A percentile compares a stretch with the other conserved stretches of the same genome.
These are phyloP conservation scores for Waitea zeae DNA, from an alignment of 1,284 basidiomycete species.

Conservation along the genomic window DNA sequence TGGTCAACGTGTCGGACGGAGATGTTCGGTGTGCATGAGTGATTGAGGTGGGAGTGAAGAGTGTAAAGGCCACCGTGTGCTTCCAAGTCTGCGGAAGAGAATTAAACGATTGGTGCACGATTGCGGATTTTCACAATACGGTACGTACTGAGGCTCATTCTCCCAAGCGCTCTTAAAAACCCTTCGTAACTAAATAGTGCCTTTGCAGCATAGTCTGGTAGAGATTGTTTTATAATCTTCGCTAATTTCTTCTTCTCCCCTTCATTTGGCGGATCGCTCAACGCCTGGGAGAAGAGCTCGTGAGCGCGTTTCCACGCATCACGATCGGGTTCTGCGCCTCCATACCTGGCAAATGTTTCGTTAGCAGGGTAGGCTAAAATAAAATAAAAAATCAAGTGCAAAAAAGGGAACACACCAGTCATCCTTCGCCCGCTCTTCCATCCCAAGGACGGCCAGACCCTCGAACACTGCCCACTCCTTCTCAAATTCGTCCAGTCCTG, in stretches of 20 bases:
- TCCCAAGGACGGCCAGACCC: conserved; percentile 41
- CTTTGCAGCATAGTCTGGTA: conserved; percentile 30
- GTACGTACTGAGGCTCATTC: conserved; percentile 65
- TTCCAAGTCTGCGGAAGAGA: conserved; percentile 76
- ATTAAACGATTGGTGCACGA: no score
- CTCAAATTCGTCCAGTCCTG: conserved; percentile 20
- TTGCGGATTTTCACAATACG: conserved; percentile 3
- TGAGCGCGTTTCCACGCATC: conserved; percentile 46
- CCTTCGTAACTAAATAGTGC: conserved; percentile 59
- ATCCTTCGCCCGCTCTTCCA: conserved; percentile 41
- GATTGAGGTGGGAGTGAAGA: conserved; percentile 79
- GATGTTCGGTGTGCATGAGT: conserved; percentile 65
- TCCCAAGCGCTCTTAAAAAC: conserved; percentile 59
- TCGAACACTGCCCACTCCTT: conserved; percentile 32
- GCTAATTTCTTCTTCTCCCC: conserved; percentile 39
- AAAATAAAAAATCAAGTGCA: no score
- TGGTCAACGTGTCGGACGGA: conserved; percentile 56
- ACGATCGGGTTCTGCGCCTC: conserved; percentile 33
- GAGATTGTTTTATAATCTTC: conserved; percentile 34
- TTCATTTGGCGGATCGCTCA: conserved; percentile 30
- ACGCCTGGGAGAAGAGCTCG: conserved; percentile 35
- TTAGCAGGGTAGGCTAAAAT: no score
- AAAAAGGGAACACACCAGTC: no score
- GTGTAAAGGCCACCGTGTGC: conserved; percentile 76
- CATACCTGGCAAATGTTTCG: no score